Evolutionary conservation across 1,284 basidiomycete genomes (phyloP), one percentile per base, ranked within the genome.

Genomic region (Trametes hirsuta): DNA sequence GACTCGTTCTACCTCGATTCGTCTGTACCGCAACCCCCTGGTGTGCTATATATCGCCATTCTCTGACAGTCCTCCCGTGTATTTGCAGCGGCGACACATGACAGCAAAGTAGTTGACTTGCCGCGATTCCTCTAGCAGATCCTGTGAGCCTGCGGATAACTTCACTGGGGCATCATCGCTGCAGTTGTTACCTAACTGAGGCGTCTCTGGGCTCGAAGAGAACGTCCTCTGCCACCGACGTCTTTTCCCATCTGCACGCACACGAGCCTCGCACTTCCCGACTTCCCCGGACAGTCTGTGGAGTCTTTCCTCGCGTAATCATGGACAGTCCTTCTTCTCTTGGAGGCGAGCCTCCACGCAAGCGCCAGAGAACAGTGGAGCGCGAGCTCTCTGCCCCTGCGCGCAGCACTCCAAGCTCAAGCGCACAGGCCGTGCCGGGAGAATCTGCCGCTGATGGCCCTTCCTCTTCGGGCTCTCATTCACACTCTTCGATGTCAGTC

Each of bases 361-460:
- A 67, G 46, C 65, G 65, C 57, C 63, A 63, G 47, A 51, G 65
- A 53, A 66, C 51, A 39, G 46, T 58, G 34, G 59, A 61, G 47
- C 50, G 46, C 44, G 24, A 35, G 25, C 49, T 39, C 24, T 21
- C 18, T 42, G 22, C 36, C 42, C 34, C 52, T 35, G 30, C 5
- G 34, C 54, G 54, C 54, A 42, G 50, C 56, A 42, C 25, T 36
- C 8, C 54, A 18, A 57, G 48, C 47, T 37, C 15, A 45, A 51
- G 15, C 48, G 44, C 56, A 37, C 56, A 52, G n/a, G 55, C 39
- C 35, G 36, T 50, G 55, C 48, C 47, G 48, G 37, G 40, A 34
- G 49, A 37, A 34, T 35, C 39, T 15, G 47, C 37, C 44, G 49
- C 49, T 42, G 49, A 44, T 37, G 56, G 42, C 6, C 49, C 49